Conservation (phyloP, 768 basidiomycete species). For the Suillus brevipes region DNA sequence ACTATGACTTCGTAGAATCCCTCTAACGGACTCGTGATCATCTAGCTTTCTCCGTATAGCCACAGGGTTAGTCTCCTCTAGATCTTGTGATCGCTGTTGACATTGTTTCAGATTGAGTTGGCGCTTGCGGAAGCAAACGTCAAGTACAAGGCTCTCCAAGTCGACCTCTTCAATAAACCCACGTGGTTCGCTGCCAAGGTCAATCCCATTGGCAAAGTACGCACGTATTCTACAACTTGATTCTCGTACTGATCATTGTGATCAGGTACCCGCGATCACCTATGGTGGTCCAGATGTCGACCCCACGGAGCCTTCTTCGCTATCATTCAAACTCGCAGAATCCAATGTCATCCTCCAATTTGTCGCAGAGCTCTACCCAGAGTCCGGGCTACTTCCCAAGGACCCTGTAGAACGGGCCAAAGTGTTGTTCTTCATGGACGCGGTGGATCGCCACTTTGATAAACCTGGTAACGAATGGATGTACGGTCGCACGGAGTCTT, state of each 20-base stretch:
- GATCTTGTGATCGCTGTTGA: background rate
- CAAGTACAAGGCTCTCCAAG: conserved; percentile 48
- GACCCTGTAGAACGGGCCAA: conserved; percentile 56
- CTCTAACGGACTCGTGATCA: background rate
- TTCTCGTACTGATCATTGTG: background rate
- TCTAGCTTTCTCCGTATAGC: conserved; percentile 54
- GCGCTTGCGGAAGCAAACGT: conserved; percentile 56
- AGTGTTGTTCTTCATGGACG: conserved; percentile 62
- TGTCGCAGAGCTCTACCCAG: conserved; percentile 56
- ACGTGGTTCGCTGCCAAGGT: conserved; percentile 63
- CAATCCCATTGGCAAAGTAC: conserved; percentile 66
- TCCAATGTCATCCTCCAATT: conserved; percentile 66
- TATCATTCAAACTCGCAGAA: conserved; percentile 61
- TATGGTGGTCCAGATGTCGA: conserved; percentile 59
- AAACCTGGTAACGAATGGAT: conserved; percentile 31
- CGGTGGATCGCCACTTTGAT: conserved; percentile 44
- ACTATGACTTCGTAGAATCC: background rate
- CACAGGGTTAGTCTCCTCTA: conserved; percentile 42
- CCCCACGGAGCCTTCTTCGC: conserved; percentile 55
- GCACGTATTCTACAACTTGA: background rate
- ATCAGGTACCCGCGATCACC: conserved; percentile 55
- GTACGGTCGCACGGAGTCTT: conserved; percentile 38
- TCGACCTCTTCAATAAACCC: conserved; percentile 64
- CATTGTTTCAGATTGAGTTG: conserved; percentile 46
- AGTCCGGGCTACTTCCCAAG: conserved; percentile 47